Base-by-base conservation (phyloP, 2,329 filamentous ascomycete genomes). In the Colletotrichum tropicicola region DNA sequence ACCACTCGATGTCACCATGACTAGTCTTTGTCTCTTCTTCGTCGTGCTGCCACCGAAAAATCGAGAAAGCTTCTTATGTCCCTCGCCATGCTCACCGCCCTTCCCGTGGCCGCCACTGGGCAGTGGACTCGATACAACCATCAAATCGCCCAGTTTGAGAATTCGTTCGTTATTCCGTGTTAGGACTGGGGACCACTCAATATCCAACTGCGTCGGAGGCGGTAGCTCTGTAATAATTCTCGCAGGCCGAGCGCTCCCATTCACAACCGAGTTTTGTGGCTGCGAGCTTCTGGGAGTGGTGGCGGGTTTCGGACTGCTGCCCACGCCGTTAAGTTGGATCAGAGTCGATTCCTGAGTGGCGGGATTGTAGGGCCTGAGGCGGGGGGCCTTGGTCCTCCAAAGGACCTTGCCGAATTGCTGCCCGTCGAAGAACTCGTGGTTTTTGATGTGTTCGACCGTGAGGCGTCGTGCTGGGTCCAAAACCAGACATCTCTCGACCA, bases 161-260 rank as follows among this genome's bases (percentile, higher is more conserved):
- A 99, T 99, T 35, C 96, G 89, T 78, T 99, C 96, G 73, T 98
- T 98, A 65, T 89, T 91, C 72, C 91, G 90, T 9, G 92, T 98
- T 59, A 99, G 82, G 5, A 99, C 94, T 1, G 96, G 96, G 1
- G 95, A 98, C 96, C 96, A 99, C 78, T 99, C 96, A 61, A 99
- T 97, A 74, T 99, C 96, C 25, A 99, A 83, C 76, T 98, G 96
- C 53, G 92, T 97, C 1, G 96, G 96, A n/a, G 96, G 95, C 15
- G 96, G 94, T 9, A 99, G 85, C 77, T 99, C 96, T 1, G 96
- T 98, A 66, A 99, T 97, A 65, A 98, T 89, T 66, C 94, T 86
- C 2, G 92, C 86, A 30, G 94, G 91, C 59, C 93, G 83, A 25
- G 82, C 80, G 32, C 78, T 75, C 35, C 82, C 83, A 56, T 85